Evolutionary conservation across 2,329 filamentous ascomycete species (phyloP), one percentile per base, ranked within the genome.

Genomic region (Aspergillus chevalieri): DNA sequence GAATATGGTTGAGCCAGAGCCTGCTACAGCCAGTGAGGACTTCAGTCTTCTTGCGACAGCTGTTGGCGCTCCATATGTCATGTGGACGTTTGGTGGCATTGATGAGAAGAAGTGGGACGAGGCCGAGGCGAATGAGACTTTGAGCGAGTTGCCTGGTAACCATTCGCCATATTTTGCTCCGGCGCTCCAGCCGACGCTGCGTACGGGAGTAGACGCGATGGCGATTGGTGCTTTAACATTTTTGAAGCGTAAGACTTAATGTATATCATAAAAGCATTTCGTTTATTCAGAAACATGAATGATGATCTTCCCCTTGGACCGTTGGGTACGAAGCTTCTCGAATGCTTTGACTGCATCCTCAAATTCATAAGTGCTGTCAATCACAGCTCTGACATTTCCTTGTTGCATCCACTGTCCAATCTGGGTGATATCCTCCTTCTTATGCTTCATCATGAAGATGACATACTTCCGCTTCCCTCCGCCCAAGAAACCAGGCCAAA

Each of bases 281-380:
- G 9, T 38, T 48, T 54, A 56, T 28, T 57, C 50, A 8, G 55
- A 47, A 14, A 71, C 66, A 51, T 61, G 65, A 56, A 78, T 59
- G 22, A 86, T 71, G 53, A 86, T 66, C 68, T 86, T 86, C 0
- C 83, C 84, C 53, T 67, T 77, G 1, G 78, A 72, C 30, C 76
- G 72, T 0, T 78, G 77, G 0, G 70, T 77, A 67, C 78, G 82
- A 58, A 85, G 59, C 60, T 74, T 81, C 62, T 77, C 74, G 64
- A 79, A 82, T 2, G 81, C 83, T 58, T 77, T 74, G 1, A 75
- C 73, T 2, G 73, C 77, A 49, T 85, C 75, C 43, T 80, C 78
- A 60, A 81, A 80, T 9, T 72, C 67, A 57, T 77, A 83, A 2
- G 70, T 68, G 50, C 76, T 70, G 58, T 84, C 83, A 41, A 85